Evolutionary conservation across 192 early-diverging fungal species (phyloP).

Genomic region (Coemansia sp.): DNA sequence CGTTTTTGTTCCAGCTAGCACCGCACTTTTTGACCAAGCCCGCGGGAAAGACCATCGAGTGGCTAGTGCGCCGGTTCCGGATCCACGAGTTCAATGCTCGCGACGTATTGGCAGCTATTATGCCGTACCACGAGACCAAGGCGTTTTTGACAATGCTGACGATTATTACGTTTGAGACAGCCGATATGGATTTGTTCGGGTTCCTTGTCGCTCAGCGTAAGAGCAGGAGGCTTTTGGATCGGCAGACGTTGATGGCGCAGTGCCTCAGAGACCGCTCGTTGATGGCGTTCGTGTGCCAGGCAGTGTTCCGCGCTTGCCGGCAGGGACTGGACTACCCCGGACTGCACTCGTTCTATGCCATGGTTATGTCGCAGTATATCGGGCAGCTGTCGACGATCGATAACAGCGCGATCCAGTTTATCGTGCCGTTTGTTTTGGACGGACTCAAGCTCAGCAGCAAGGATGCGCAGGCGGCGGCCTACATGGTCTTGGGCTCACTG

Average conservation of each 20-base stretch:
- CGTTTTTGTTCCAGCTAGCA: conserved; percentile 78
- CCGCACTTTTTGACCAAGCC: conserved; percentile 85
- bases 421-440: conserved; percentile 39
- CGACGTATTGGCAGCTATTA: conserved; percentile 70
- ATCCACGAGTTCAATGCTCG: conserved; percentile 91
- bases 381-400: conserved; percentile 31
- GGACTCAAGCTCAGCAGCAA: conserved; percentile 26
- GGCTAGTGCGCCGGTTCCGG: conserved; percentile 83
- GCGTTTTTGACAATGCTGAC: conserved; percentile 83
- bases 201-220: conserved; percentile 53
- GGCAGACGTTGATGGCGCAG: conserved; percentile 71
- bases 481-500: conserved; percentile 45
- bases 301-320: conserved; percentile 54
- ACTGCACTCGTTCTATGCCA: conserved; percentile 47
- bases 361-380: conserved; percentile 48
- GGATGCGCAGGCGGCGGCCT: conserved; percentile 49
- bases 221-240: conserved; percentile 65
- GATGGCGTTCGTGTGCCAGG: conserved; percentile 79
- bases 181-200: conserved; percentile 42
- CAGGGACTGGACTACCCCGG: conserved; percentile 34
- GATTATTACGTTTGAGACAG: conserved; percentile 71
- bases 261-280: conserved; percentile 71
- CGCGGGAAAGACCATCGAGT: conserved; percentile 92
- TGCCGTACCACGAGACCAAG: conserved; percentile 95
- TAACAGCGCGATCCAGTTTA: conserved; percentile 44